phyloP scores from a whole-genome alignment of 2,329 filamentous ascomycete genomes.

The Penicillium sp. region DNA sequence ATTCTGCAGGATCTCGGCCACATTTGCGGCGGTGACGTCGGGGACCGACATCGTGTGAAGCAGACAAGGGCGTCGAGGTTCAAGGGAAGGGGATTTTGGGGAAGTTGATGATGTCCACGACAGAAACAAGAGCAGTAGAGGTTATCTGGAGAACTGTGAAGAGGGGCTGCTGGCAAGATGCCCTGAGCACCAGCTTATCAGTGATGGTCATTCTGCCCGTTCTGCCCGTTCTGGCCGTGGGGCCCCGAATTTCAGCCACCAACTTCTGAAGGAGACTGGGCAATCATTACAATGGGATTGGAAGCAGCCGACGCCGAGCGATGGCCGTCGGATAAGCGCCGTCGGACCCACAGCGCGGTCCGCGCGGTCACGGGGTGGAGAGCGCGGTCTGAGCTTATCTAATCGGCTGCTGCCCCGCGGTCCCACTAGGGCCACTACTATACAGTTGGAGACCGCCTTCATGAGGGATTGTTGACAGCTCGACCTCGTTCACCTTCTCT shows the following conservation, averaged over 20 bases:
- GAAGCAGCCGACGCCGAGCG: slow-evolving; percentile 11
- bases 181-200: slow-evolving; percentile 11
- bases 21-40: slow-evolving; percentile 62
- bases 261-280: neutral
- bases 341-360: slow-evolving; percentile 10
- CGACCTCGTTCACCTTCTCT: neutral
- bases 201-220: slow-evolving; percentile 7
- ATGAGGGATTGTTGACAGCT: neutral
- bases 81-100: neutral
- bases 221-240: neutral
- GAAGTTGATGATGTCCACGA: neutral
- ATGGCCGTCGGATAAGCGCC: slow-evolving; percentile 10
- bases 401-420: slow-evolving; percentile 16
- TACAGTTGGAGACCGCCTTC: slow-evolving; percentile 14
- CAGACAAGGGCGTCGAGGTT: neutral
- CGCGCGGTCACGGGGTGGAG: slow-evolving; percentile 9
- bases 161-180: neutral
- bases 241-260: slow-evolving; percentile 1
- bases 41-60: slow-evolving; percentile 14
- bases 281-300: too few species aligned
- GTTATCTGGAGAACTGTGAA: neutral
- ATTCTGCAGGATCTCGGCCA: slow-evolving; percentile 70
- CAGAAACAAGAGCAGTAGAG: neutral
- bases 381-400: slow-evolving; percentile 28
- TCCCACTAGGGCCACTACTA: slow-evolving; percentile 31